Evolutionary conservation across 352 stramenopile genomes (phyloP).

Genomic region (Hyaloperonospora brassicae): DNA sequence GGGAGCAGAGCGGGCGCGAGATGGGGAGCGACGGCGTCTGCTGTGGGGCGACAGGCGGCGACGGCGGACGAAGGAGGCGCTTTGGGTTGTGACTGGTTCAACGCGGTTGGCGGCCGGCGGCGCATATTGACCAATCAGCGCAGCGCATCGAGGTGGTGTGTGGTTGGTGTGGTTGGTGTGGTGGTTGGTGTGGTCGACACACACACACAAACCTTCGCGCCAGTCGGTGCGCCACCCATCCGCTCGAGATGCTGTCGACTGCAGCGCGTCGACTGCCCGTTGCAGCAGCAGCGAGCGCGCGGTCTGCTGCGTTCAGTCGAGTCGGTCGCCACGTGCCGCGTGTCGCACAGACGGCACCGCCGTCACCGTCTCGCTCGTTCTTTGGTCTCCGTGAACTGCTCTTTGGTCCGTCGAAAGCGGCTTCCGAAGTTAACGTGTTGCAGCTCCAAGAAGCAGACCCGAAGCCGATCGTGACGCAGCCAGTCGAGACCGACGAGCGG

Average conservation of each 20-base stretch:
- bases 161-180: background rate
- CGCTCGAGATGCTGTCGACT: conserved; percentile 23
- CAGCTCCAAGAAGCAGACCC: background rate
- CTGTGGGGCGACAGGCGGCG: conserved; percentile 6
- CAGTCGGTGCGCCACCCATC: conserved; percentile 2
- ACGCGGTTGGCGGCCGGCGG: too few species aligned
- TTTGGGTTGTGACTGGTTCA: conserved; percentile 20
- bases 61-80: conserved; percentile 14
- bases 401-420: conserved; percentile 46
- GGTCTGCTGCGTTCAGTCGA: conserved; percentile 5
- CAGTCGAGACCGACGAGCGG: conserved; percentile 17
- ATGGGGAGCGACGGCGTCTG: conserved; percentile 4
- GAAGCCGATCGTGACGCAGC: conserved; percentile 5
- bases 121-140: too few species aligned
- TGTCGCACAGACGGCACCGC: conserved; percentile 1
- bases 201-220: background rate
- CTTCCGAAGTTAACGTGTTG: conserved; percentile 14
- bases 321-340: conserved; percentile 4
- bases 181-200: background rate
- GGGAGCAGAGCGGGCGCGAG: too few species aligned
- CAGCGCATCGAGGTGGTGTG: too few species aligned
- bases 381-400: conserved; percentile 58
- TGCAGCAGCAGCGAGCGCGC: conserved; percentile 7
- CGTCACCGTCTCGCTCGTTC: conserved; percentile 39
- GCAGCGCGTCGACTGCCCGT: conserved; percentile 22